These are phyloP conservation scores for Vanderwaltozyma verrucispora DNA, from an alignment of 805 yeast species.

Conservation along the genomic window DNA sequence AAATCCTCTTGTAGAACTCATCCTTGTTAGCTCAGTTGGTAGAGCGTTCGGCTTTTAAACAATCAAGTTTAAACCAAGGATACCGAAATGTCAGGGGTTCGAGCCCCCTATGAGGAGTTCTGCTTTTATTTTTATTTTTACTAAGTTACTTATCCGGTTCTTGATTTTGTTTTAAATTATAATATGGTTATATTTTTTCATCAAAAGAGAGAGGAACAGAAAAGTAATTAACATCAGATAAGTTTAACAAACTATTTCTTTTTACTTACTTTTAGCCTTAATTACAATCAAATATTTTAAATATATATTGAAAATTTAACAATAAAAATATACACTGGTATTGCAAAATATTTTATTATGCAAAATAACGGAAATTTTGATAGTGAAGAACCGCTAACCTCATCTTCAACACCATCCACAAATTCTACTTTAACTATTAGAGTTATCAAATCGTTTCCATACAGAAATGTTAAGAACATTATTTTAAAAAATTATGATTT, in stretches of 20 bases:
- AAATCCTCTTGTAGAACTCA: slow-evolving; percentile 34
- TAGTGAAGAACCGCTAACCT: slow-evolving; percentile 65
- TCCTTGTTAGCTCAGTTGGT: slow-evolving; percentile 57
- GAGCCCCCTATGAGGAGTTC: slow-evolving; percentile 43
- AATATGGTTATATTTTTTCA: too few relatives aligned
- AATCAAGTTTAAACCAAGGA: slow-evolving; percentile 27
- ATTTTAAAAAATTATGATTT: slow-evolving; percentile 64
- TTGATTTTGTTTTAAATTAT: too few relatives aligned
- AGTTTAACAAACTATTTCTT: too few relatives aligned
- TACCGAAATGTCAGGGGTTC: slow-evolving; percentile 42
- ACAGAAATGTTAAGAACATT: slow-evolving; percentile 74
- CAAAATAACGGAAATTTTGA: slow-evolving; percentile 29
- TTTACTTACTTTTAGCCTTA: too few relatives aligned
- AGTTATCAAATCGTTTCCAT: slow-evolving; percentile 83
- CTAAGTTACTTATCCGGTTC: neutral
- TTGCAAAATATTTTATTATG: too few relatives aligned
- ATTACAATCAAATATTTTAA: too few relatives aligned
- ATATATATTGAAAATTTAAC: too few relatives aligned
- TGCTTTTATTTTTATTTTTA: slow-evolving; percentile 2
- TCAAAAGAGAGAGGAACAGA: too few relatives aligned
- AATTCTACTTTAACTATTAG: slow-evolving; percentile 77
- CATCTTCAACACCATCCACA: slow-evolving; percentile 55
- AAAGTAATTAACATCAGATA: too few relatives aligned
- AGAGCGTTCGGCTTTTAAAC: slow-evolving; percentile 61
- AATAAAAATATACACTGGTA: too few relatives aligned